Evolutionary conservation across 495 filamentous ascomycete species (phyloP), one percentile per base, ranked within the genome.

Genomic region (Aspergillus coremiiformis): DNA sequence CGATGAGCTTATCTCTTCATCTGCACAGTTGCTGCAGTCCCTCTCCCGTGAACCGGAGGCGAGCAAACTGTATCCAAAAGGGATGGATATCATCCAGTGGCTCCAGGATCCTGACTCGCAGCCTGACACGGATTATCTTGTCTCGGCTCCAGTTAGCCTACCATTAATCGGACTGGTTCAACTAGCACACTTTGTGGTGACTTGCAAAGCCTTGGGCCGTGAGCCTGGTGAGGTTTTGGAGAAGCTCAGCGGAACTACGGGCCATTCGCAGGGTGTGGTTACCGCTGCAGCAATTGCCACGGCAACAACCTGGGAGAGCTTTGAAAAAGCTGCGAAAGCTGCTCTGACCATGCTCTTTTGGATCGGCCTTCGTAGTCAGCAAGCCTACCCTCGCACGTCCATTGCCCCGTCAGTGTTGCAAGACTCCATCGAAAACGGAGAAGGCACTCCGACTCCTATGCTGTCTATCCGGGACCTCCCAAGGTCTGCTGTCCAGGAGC

Each of bases 291-390:
- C 84, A 24, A 93, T 94, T 46, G 86, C 94, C 4, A 85, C 90
- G 2, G 85, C 89, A 8, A 83, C 86, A 55, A 84, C 80, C 39
- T 97, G 94, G 94, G 87, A 94, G 53, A 86, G 85, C 1, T 97
- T 94, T 60, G 80, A 87, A 32, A 81, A 86, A 59, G 78, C 84
- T 27, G 77, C 89, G 29, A 85, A 78, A 46, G 79, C 86, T 61
- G 86, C 91, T 1, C 72, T 99, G 50, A 94, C 85, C 6, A 86
- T 94, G 52, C 85, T 99, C n/a, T 99, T 99, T 75, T 99, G 93
- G 94, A 97, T 99, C 57, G 94, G 94, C 56, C 81, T 91, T n/a
- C 87, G 94, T 57, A 96, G 92, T 66, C 94, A 99, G 64, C 94
- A 99, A 66, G 90, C 90, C 1, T 99, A 95, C 62, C 94, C 94